Evolutionary conservation across 192 early-diverging fungal genomes (phyloP).

Genomic region (Tieghemiomyces parasiticus): DNA sequence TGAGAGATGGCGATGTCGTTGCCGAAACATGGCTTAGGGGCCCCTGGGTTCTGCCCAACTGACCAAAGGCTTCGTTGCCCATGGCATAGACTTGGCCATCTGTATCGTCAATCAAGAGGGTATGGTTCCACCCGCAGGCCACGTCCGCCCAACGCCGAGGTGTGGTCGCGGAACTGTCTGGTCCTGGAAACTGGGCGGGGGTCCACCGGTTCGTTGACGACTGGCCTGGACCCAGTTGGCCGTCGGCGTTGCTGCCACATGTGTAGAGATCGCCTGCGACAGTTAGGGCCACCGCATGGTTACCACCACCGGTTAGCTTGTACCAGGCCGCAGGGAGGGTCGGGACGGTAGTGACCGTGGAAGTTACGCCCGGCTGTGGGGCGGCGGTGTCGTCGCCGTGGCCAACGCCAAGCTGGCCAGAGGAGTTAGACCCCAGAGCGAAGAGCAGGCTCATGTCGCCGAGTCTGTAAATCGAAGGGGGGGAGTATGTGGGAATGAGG

Average conservation of each 20-base stretch:
- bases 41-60: no score
- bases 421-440: slow-evolving; percentile 27
- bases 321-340: not conserved
- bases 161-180: not conserved
- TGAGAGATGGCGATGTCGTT: no score
- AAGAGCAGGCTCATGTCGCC: no score
- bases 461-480: no score
- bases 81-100: slow-evolving; percentile 15
- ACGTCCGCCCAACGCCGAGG: slow-evolving; percentile 12
- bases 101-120: slow-evolving; percentile 15
- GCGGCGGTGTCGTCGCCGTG: slow-evolving; percentile 17
- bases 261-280: slow-evolving; percentile 14
- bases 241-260: slow-evolving; percentile 21
- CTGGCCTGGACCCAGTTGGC: slow-evolving; percentile 15
- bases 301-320: slow-evolving; percentile 22
- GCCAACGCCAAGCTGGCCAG: slow-evolving; percentile 24
- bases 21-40: no score
- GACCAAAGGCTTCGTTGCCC: slow-evolving; percentile 19
- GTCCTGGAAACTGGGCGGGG: no score
- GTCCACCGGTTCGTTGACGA: not conserved
- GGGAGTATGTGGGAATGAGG: no score
- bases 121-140: slow-evolving; percentile 29
- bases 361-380: no score
- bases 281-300: slow-evolving; percentile 23
- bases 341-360: no score